Conservation (phyloP, 345 rosid species). For the Hibiscus syriacus region DNA sequence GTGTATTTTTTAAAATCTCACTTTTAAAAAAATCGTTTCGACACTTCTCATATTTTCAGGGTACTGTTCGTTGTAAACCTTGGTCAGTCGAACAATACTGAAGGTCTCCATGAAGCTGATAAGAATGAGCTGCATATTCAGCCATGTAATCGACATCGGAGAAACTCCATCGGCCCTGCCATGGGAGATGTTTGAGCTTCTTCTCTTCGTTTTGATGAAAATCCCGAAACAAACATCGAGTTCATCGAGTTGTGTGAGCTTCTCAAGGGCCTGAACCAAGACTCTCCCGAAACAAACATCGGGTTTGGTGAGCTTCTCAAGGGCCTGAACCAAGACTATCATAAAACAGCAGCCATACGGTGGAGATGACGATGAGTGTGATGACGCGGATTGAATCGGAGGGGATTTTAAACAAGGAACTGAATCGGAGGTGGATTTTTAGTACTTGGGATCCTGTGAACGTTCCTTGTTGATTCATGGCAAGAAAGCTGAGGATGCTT, state of each 20-base stretch:
- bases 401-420: conserved; percentile 34
- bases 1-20: no score
- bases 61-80: conserved; percentile 35
- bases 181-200: conserved; percentile 14
- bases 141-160: conserved; percentile 33
- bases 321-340: conserved; percentile 26
- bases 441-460: conserved; percentile 37
- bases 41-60: conserved; percentile 40
- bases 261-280: no score
- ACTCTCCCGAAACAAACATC: no score
- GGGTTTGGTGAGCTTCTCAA: conserved; percentile 23
- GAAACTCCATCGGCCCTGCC: conserved; percentile 9
- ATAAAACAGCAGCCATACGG: conserved; percentile 37
- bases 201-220: conserved; percentile 25
- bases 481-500: conserved; percentile 30
- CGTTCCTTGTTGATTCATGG: conserved; percentile 34
- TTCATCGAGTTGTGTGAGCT: no score
- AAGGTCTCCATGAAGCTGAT: conserved; percentile 29
- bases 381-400: conserved; percentile 33
- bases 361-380: conserved; percentile 18
- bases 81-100: conserved; percentile 21
- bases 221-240: conserved; percentile 20
- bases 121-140: conserved; percentile 25
- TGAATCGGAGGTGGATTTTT: conserved; percentile 34
- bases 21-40: no score